phyloP scores from a whole-genome alignment of 495 filamentous ascomycete species.

The Daldinia bambusicola region DNA sequence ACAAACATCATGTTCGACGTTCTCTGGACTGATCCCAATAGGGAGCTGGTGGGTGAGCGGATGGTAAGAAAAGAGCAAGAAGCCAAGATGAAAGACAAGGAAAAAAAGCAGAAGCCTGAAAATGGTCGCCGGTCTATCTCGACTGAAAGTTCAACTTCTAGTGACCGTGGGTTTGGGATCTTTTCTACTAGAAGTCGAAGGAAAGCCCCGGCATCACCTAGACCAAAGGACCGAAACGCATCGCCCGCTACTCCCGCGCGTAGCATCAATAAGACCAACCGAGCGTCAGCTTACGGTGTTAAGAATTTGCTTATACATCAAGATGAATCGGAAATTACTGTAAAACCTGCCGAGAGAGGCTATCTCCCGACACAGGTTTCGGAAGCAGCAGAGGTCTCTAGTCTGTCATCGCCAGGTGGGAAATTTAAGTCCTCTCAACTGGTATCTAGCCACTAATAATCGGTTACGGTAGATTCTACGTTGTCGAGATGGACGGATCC shows the following conservation, averaged over 20 bases:
- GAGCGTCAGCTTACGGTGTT: conserved; percentile 39
- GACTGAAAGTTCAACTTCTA: conserved; percentile 51
- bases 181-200: conserved; percentile 47
- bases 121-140: conserved; percentile 48
- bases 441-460: conserved; percentile 18
- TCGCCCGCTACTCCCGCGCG: background rate
- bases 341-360: conserved; percentile 27
- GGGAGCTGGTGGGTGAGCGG: conserved; percentile 58
- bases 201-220: conserved; percentile 38
- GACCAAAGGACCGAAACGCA: conserved; percentile 16
- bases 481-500: conserved; percentile 55
- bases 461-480: conserved; percentile 50
- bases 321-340: conserved; percentile 28
- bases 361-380: conserved; percentile 40
- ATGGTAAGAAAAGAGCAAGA: conserved; percentile 54
- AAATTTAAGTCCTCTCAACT: background rate
- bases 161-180: conserved; percentile 48
- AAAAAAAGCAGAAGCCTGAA: conserved; percentile 46
- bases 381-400: conserved; percentile 32
- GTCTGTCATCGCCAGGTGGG: conserved; percentile 45
- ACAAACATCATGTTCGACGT: conserved; percentile 61
- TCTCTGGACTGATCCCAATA: conserved; percentile 59
- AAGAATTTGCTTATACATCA: conserved; percentile 37
- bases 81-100: conserved; percentile 45
- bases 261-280: conserved; percentile 11